These are phyloP conservation scores for Brettanomyces naardenensis DNA, from an alignment of 805 yeast genomes.

Conservation along the genomic window DNA sequence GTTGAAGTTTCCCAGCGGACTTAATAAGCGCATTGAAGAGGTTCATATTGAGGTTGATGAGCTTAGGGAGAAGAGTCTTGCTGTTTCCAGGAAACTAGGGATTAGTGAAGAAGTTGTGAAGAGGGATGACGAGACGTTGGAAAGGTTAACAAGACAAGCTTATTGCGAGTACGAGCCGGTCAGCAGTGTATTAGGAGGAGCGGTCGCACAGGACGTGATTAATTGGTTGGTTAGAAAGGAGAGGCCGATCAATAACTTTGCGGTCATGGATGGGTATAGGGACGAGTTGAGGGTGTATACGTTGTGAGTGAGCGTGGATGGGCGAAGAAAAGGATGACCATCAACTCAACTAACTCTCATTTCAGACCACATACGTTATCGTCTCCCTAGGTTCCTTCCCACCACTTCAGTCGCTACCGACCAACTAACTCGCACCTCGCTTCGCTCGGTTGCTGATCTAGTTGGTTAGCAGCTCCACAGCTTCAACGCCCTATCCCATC, in stretches of 20 bases:
- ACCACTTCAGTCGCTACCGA: too few relatives aligned
- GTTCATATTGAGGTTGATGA: conserved; percentile 17
- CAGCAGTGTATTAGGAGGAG: conserved; percentile 84
- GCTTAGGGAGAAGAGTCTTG: conserved; percentile 23
- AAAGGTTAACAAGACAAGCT: conserved; percentile 38
- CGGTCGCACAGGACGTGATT: conserved; percentile 83
- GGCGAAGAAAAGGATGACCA: too few relatives aligned
- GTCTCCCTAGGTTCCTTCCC: too few relatives aligned
- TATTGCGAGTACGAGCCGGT: conserved; percentile 71
- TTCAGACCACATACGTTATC: too few relatives aligned
- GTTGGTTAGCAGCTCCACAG: conserved; percentile 25
- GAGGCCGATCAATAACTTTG: conserved; percentile 73
- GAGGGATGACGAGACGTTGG: conserved; percentile 28
- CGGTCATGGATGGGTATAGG: conserved; percentile 64
- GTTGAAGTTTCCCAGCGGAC: conserved; percentile 31
- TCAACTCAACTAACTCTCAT: too few relatives aligned
- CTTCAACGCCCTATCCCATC: conserved; percentile 81
- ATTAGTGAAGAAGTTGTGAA: conserved; percentile 36
- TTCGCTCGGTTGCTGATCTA: too few relatives aligned
- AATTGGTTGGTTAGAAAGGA: conserved; percentile 71
- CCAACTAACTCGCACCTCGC: too few relatives aligned
- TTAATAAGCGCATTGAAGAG: conserved; percentile 19
- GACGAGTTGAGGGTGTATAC: conserved; percentile 73
- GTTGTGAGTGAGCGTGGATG: conserved; percentile 2
- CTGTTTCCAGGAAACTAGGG: conserved; percentile 31